Conservation (phyloP, 2,329 filamentous ascomycete species). For the Exophiala aquamarina region DNA sequence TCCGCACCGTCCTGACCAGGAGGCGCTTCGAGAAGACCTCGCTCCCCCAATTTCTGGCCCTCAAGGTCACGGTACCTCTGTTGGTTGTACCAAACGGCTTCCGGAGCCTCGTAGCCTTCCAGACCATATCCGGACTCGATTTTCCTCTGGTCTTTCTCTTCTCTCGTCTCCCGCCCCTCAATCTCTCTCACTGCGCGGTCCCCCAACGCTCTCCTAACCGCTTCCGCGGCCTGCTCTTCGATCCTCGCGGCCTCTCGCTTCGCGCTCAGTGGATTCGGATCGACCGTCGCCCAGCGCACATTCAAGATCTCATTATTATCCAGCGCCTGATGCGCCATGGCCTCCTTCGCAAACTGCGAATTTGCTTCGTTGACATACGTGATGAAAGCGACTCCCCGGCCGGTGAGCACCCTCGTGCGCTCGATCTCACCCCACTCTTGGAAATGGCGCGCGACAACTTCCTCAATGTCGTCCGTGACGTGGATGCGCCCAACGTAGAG, state of each 20-base stretch:
- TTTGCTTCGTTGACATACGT: constrained; percentile 92
- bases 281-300: constrained; percentile 93
- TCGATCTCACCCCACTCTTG: constrained; percentile 96
- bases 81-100: constrained; percentile 87
- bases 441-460: constrained; percentile 91
- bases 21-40: constrained; percentile 47
- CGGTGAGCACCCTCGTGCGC: constrained; percentile 81
- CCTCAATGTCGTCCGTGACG: constrained; percentile 94
- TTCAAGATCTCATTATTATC: constrained; percentile 93
- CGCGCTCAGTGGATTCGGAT: constrained; percentile 93
- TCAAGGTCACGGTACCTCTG: constrained; percentile 69
- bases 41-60: constrained; percentile 54
- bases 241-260: constrained; percentile 84
- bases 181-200: constrained; percentile 91
- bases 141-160: constrained; percentile 82
- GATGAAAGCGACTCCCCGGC: constrained; percentile 87
- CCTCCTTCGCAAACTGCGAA: constrained; percentile 86
- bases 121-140: constrained; percentile 80
- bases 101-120: constrained; percentile 88
- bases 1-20: constrained; percentile 21
- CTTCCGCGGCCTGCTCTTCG: constrained; percentile 95
- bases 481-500: constrained; percentile 93
- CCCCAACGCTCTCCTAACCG: constrained; percentile 81
- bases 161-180: constrained; percentile 84
- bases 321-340: constrained; percentile 91